phyloP scores from a whole-genome alignment of 768 basidiomycete genomes.

The Russula lepida region DNA sequence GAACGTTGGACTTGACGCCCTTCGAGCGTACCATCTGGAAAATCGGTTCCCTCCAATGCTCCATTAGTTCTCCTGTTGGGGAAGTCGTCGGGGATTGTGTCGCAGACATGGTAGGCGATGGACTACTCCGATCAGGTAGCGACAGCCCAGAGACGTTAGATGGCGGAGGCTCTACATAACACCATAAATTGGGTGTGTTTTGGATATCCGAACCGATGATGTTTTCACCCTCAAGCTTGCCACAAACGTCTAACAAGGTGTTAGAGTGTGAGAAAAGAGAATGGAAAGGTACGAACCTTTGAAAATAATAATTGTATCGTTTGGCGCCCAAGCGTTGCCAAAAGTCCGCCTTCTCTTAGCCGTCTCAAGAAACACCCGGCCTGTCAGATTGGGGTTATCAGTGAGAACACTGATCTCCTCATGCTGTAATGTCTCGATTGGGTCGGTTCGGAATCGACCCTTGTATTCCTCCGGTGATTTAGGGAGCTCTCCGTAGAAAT shows the following conservation, averaged over 20 bases:
- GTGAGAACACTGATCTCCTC: not conserved
- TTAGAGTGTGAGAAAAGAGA: not conserved
- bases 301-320: constrained; percentile 5
- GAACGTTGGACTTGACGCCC: not conserved
- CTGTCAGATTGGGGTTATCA: not conserved
- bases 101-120: not conserved
- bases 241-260: not conserved
- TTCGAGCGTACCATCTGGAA: not conserved
- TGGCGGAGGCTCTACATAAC: not conserved
- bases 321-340: constrained; percentile 2
- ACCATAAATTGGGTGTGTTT: not conserved
- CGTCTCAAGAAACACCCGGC: constrained; percentile 3
- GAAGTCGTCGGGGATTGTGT: not conserved
- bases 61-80: not conserved
- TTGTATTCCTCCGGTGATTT: not conserved
- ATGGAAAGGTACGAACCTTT: not conserved
- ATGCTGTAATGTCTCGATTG: not conserved
- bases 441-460: not conserved
- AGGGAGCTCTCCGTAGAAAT: constrained; percentile 5
- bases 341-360: not conserved
- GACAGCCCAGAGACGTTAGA: not conserved
- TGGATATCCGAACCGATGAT: not conserved
- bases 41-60: not conserved
- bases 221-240: not conserved
- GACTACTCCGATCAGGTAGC: not conserved